Percentiles rank a stretch among this genome's conserved stretches.
These are phyloP conservation scores for Phytopythium vexans DNA, from an alignment of 352 stramenopile species.

Conservation along the genomic window DNA sequence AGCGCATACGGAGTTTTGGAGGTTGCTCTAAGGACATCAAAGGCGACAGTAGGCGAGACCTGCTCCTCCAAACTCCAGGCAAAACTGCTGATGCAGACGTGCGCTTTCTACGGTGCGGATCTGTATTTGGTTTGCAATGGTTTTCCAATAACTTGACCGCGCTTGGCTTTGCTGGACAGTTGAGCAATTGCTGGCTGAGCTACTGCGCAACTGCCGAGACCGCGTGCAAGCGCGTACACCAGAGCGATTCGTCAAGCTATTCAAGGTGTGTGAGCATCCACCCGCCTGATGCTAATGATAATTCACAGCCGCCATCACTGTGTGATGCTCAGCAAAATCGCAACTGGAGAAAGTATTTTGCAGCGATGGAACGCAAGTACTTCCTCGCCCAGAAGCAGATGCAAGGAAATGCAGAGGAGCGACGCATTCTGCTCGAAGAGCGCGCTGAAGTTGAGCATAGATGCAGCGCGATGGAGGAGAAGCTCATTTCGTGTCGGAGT, in stretches of 20 bases:
- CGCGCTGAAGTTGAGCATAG: constrained; percentile 18
- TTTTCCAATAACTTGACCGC: background rate
- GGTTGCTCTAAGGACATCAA: constrained; percentile 30
- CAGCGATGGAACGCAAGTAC: constrained; percentile 45
- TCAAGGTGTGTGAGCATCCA: constrained; percentile 33
- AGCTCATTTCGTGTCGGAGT: constrained; percentile 16
- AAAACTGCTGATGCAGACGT: constrained; percentile 13
- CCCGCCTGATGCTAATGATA: too few species aligned
- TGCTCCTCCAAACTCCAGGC: constrained; percentile 3
- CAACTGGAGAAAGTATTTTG: constrained; percentile 72
- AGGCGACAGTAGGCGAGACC: constrained; percentile 5
- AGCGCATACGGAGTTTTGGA: constrained; percentile 51
- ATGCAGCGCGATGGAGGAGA: constrained; percentile 15
- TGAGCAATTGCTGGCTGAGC: constrained; percentile 58
- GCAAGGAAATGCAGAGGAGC: constrained; percentile 21
- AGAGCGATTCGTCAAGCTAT: constrained; percentile 52
- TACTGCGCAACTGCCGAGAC: constrained; percentile 55
- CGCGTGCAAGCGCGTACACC: constrained; percentile 36
- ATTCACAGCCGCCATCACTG: too few species aligned
- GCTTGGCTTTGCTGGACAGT: constrained; percentile 25
- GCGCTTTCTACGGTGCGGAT: background rate
- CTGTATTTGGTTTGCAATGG: background rate
- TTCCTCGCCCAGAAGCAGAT: constrained; percentile 31
- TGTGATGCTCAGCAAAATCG: constrained; percentile 40
- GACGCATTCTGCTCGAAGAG: constrained; percentile 27